phyloP scores from a whole-genome alignment of 768 basidiomycete genomes.

The Tricholoma furcatifolium region DNA sequence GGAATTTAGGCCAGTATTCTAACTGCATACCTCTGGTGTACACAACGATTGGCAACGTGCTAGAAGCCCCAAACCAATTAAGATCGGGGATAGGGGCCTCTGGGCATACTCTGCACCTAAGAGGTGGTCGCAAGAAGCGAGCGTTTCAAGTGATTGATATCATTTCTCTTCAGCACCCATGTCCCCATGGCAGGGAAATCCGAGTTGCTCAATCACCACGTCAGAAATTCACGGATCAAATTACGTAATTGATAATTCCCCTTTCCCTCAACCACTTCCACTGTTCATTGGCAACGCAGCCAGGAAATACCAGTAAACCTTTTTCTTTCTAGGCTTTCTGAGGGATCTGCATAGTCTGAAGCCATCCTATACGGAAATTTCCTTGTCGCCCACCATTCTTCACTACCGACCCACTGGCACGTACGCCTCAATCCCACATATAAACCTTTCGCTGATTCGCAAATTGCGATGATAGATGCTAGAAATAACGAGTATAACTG shows the following conservation, averaged over 20 bases:
- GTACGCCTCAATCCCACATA: too few relatives aligned
- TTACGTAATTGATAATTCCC: slow-evolving; percentile 5
- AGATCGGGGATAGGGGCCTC: background rate
- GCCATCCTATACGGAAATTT: too few relatives aligned
- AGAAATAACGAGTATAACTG: slow-evolving; percentile 16
- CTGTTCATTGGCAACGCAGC: background rate
- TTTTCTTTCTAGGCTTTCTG: background rate
- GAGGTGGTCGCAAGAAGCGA: background rate
- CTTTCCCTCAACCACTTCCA: background rate
- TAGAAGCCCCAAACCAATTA: background rate
- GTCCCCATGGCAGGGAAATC: slow-evolving; percentile 6
- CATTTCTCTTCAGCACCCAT: background rate
- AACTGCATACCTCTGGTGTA: background rate
- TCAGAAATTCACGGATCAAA: slow-evolving; percentile 1
- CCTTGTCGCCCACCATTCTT: too few relatives aligned
- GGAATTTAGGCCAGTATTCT: background rate
- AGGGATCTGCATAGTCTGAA: background rate
- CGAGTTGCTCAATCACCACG: background rate
- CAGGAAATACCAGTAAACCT: background rate
- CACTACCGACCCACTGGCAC: too few relatives aligned
- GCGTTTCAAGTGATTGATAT: slow-evolving; percentile 7
- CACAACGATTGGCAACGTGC: background rate
- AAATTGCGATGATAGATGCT: slow-evolving; percentile 9
- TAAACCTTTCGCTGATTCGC: background rate
- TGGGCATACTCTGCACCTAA: background rate